Evolutionary conservation across 2,329 filamentous ascomycete species (phyloP).

Genomic region (Pseudogymnoascus sp.): DNA sequence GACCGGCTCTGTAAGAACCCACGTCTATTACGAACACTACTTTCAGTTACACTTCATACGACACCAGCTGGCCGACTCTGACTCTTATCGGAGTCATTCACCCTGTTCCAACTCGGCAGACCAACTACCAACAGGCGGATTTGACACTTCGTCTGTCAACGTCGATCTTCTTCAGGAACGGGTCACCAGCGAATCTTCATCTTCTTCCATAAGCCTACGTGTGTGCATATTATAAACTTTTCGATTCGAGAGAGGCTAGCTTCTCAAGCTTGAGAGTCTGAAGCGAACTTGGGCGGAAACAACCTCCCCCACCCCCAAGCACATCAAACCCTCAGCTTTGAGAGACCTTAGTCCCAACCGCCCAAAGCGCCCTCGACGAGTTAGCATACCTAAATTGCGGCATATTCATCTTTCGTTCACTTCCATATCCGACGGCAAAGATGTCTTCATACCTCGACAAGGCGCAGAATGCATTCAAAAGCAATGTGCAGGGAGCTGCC

Average conservation of each 20-base stretch:
- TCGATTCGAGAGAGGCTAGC: not conserved
- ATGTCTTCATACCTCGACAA: conserved; percentile 61
- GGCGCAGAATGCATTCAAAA: conserved; percentile 57
- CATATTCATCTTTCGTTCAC: not conserved
- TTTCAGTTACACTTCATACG: not conserved
- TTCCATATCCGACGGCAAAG: conserved; percentile 22
- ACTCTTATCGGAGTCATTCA: not conserved
- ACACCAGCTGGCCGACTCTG: not conserved
- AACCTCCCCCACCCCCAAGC: not conserved
- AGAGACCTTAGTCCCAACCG: not conserved
- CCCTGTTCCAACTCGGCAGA: not conserved
- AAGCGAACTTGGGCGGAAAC: not conserved
- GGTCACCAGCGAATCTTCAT: not conserved
- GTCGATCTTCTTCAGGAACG: not conserved
- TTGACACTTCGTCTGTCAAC: not conserved
- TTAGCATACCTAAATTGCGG: not conserved
- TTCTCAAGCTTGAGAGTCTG: not conserved
- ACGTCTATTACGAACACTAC: not conserved
- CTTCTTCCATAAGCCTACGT: not conserved
- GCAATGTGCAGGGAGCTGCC: conserved; percentile 56
- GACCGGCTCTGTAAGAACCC: not conserved
- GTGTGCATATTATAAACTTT: not conserved
- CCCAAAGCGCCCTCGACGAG: not conserved
- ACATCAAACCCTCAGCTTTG: not conserved
- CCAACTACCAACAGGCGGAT: not conserved